Base-by-base conservation (phyloP, 345 rosid species). In the Passiflora organensis region DNA sequence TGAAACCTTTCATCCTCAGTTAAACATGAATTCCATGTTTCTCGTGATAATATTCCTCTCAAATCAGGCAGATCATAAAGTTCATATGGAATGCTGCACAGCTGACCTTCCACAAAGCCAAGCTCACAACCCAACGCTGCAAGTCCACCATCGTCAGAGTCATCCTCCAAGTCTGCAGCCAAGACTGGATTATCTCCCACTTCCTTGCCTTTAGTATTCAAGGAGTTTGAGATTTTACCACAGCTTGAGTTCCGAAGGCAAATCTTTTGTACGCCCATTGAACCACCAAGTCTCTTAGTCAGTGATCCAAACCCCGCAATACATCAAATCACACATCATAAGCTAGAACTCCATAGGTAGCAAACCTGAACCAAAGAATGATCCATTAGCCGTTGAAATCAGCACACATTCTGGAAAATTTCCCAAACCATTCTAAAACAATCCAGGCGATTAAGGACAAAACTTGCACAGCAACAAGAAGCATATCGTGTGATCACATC, bases 1-100 rank as follows among this genome's bases (percentile, higher is more conserved):
- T 43, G 50, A 64, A 76, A 80, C 65, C 87, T 74, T 53, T 84
- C 91, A 58, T 80, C 87, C 60, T 80, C 82, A 0, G 85, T 76
- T 46, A 82, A 74, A 67, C 73, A 72, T 13, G 75, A 80, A 67
- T 84, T 76, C 91, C 91, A 84, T 42, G 91, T 76, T 41, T 74
- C 85, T 22, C 68, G 14, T 49, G 83, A 84, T 43, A 84, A 58
- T 54, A 84, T 74, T 38, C 59, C 76, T 67, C 42, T 82, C 53
- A 84, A 78, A 74, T 76, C 72, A n/a, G 76, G 78, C 53, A 82
- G 74, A 78, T 82, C 85, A 55, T 72, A 84, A 43, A 82, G 79
- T 51, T 82, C 87, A 56, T 74, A 84, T 0, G 91, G 87, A 62
- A 80, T 66, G 57, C 67, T 59, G 73, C 81, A 84, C 24, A 75